Base-by-base conservation (phyloP, 805 yeast species). In the Candida pseudoglaebosa region DNA sequence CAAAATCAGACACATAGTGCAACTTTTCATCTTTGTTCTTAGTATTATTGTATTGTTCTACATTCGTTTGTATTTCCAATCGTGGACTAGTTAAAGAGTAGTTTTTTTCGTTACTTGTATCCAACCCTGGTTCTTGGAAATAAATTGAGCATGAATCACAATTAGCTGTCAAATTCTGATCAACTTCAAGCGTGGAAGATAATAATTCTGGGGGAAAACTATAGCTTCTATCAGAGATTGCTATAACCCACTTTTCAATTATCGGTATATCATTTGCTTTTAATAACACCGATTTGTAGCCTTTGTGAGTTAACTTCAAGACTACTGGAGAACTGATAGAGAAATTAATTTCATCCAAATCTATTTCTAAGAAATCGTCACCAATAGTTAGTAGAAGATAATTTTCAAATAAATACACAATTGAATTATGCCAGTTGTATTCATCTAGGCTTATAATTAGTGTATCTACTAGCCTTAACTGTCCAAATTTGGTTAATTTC, bases 231-330 rank as follows among this genome's bases (percentile, higher is more conserved):
- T 69, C 74, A 1, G 69, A 61, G 5, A 64, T 44, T 2, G 67
- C 71, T 17, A 65, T 63, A 2, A 60, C 70, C 74, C 74, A 69
- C 43, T 69, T 68, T 42, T 69, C 73, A 18, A 68, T 51, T 4
- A 68, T 54, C 10, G 61, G 28, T 24, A 33, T 21, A 22, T 13
- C 9, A 10, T 22, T 13, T 5, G 36, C 16, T 33, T 22, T 33
- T n/a, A 33, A 16, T 5, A 13, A 21, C 10, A 33, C 15, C 22
- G 19, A 10, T 22, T n/a, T 19, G 21, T 13, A 5, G 14, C 17
- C 5, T 21, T 33, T 16, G 5, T 14, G 26, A 14, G 28, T 33
- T n/a, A 33, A 33, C 28, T 22, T 16, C 7, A 33, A n/a, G 3
- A 22, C 24, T 33, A 16, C 7, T 13, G 28, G 28, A 10, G 36